Percentiles rank a stretch among this genome's conserved stretches.
phyloP scores from a whole-genome alignment of 164 flowering plant species.

The Annona cherimola region DNA sequence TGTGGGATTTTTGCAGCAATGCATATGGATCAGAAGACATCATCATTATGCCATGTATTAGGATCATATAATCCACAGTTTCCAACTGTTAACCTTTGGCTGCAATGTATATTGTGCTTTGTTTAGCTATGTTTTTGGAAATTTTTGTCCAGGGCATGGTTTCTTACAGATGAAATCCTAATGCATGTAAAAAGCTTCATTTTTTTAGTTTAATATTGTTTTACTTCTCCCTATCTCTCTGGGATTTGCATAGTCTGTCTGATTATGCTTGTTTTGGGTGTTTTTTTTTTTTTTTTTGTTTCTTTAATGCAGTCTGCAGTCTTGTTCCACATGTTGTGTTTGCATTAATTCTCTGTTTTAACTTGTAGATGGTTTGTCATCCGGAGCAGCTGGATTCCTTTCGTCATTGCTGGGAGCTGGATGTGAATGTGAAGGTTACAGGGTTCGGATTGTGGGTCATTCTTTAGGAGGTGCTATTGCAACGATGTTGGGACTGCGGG shows the following conservation, averaged over 20 bases:
- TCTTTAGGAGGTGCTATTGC: conserved; percentile 87
- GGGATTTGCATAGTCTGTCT: not conserved
- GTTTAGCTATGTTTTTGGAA: not conserved
- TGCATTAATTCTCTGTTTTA: not conserved
- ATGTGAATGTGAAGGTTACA: conserved; percentile 76
- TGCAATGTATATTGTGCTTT: not conserved
- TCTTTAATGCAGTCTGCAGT: not conserved
- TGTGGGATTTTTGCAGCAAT: too few species aligned
- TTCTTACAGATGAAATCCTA: too few species aligned
- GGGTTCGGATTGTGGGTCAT: conserved; percentile 72
- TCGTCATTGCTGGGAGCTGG: conserved; percentile 70
- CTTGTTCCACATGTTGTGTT: not conserved
- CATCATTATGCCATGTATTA: too few species aligned
- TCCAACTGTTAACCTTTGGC: too few species aligned
- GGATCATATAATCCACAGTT: too few species aligned
- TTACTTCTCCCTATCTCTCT: not conserved
- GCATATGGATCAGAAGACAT: too few species aligned
- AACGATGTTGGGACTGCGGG: conserved; percentile 67
- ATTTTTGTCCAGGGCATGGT: not conserved
- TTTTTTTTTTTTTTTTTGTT: not conserved
- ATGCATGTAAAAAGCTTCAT: not conserved
- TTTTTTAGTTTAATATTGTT: not conserved
- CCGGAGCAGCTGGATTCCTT: conserved; percentile 49
- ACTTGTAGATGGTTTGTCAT: conserved; percentile 16
- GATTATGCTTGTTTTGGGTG: not conserved